Conservation (phyloP, 2,329 filamentous ascomycete species). For the Aaosphaeria arxii region DNA sequence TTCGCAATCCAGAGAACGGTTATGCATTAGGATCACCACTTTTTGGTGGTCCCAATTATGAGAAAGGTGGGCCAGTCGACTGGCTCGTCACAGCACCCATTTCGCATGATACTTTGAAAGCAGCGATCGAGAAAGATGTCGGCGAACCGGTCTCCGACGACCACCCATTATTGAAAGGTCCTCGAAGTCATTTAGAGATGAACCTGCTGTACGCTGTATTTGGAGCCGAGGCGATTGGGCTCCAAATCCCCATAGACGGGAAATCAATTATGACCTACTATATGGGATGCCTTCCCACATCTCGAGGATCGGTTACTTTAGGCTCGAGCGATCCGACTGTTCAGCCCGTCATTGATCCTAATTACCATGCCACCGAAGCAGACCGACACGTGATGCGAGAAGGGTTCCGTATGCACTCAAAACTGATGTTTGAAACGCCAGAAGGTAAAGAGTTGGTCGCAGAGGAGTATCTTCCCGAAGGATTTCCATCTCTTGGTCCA, state of each 20-base stretch:
- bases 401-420: conserved; percentile 46
- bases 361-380: conserved; percentile 52
- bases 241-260: conserved; percentile 16
- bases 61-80: conserved; percentile 20
- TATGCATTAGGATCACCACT: conserved; percentile 16
- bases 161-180: conserved; percentile 7
- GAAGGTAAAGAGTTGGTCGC: conserved; percentile 44
- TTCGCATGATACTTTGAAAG: conserved; percentile 6
- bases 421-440: conserved; percentile 42
- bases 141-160: conserved; percentile 6
- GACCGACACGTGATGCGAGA: conserved; percentile 44
- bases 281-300: conserved; percentile 23
- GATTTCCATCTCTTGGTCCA: conserved; percentile 8
- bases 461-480: conserved; percentile 43
- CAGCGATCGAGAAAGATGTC: conserved; percentile 14
- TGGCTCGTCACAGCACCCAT: conserved; percentile 15
- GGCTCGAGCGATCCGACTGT: conserved; percentile 49
- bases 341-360: conserved; percentile 52
- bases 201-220: conserved; percentile 12
- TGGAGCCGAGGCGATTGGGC: conserved; percentile 10
- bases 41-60: conserved; percentile 14
- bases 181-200: conserved; percentile 16
- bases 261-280: conserved; percentile 16
- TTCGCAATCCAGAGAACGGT: conserved; percentile 18
- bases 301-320: conserved; percentile 49